Evolutionary conservation across 2,329 filamentous ascomycete species (phyloP).

Genomic region (Pleurostoma richardsiae): DNA sequence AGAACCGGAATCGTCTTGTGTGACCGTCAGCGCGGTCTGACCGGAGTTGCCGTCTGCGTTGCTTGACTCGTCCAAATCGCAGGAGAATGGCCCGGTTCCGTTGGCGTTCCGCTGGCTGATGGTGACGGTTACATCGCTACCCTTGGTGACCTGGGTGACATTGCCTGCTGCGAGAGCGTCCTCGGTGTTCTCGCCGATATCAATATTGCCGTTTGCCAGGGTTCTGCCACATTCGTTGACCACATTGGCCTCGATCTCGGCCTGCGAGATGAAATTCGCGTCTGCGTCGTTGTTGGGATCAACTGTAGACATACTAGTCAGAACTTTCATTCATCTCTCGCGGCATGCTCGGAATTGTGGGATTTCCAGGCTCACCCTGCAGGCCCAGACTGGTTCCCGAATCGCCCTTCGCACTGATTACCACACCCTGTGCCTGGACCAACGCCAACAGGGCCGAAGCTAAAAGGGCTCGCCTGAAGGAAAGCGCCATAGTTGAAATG

Average conservation of each 20-base stretch:
- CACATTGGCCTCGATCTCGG: constrained; percentile 41
- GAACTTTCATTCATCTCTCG: not conserved
- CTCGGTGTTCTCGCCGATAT: constrained; percentile 48
- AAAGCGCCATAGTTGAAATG: constrained; percentile 5
- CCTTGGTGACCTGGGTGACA: constrained; percentile 41
- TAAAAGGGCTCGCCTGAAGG: constrained; percentile 3
- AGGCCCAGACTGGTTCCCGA: constrained; percentile 5
- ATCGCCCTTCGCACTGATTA: constrained; percentile 7
- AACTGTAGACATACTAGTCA: constrained; percentile 1
- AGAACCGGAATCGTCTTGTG: constrained; percentile 38
- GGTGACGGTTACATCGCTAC: constrained; percentile 35
- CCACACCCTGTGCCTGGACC: constrained; percentile 7
- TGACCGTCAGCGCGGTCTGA: constrained; percentile 37
- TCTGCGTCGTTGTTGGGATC: constrained; percentile 25
- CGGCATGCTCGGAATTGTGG: not conserved
- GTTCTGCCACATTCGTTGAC: constrained; percentile 58
- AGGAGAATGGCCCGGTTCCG: constrained; percentile 43
- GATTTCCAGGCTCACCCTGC: not conserved
- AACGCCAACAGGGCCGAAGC: constrained; percentile 8
- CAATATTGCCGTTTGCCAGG: constrained; percentile 53
- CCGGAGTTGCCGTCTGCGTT: constrained; percentile 35
- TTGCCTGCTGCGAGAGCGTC: constrained; percentile 34
- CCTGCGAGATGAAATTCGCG: constrained; percentile 54
- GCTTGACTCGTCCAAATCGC: constrained; percentile 40
- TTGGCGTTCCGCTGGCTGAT: constrained; percentile 44